phyloP scores from a whole-genome alignment of 176 grass and related monocot genomes.

The Hordeum vulgare region DNA sequence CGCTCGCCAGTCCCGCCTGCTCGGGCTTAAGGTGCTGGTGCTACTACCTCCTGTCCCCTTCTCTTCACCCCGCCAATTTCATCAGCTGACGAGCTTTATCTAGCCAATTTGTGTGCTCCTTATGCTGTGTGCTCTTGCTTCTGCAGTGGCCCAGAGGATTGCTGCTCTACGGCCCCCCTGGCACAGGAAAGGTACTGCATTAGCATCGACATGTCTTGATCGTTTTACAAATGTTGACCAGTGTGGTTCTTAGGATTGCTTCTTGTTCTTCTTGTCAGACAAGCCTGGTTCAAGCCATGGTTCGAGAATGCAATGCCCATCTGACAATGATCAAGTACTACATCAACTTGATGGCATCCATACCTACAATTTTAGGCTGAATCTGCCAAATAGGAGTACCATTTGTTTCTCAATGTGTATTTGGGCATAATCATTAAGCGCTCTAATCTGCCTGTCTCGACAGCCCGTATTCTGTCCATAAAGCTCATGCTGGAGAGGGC shows the following conservation, averaged over 20 bases:
- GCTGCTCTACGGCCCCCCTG: constrained; percentile 80
- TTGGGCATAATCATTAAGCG: neutral
- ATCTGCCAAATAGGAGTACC: neutral
- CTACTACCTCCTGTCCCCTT: neutral
- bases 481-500: constrained; percentile 77
- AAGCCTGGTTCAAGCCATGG: constrained; percentile 73
- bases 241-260: neutral
- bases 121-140: neutral
- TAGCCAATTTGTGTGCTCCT: neutral
- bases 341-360: neutral
- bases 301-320: constrained; percentile 67
- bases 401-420: neutral
- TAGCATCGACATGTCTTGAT: neutral
- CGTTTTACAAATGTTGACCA: neutral
- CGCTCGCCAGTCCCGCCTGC: constrained; percentile 34
- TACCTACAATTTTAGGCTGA: neutral
- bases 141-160: constrained; percentile 81
- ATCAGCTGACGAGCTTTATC: neutral
- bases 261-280: constrained; percentile 48
- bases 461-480: constrained; percentile 74
- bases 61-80: neutral
- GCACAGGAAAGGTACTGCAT: constrained; percentile 76
- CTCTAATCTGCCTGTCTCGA: neutral
- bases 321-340: constrained; percentile 64
- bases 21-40: constrained; percentile 54